Base-by-base conservation (phyloP, 2,329 filamentous ascomycete genomes). In the Phaeosphaeria sp. region DNA sequence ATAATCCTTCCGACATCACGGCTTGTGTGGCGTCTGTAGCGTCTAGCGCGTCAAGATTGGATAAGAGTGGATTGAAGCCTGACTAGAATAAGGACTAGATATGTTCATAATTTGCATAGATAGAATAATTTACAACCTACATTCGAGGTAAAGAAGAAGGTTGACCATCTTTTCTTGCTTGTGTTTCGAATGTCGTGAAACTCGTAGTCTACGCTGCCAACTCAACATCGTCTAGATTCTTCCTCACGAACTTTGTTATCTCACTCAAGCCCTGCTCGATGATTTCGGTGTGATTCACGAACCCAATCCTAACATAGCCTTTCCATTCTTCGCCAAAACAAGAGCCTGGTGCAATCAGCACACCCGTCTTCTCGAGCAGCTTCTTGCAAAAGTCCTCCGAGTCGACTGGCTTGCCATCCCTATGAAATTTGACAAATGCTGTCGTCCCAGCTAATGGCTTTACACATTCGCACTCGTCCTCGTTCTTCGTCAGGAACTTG, bases 371-470 rank as follows among this genome's bases (percentile, higher is more conserved):
- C 51, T 87, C 83, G 25, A 91, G 78, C 36, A 96, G 76, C 69
- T 87, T 84, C 65, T 86, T 79, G 66, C 90, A 94, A 66, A 96
- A 89, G 3, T 81, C 81, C n/a, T 84, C 86, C 60, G 93, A 90
- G 67, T 94, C 87, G 0, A 96, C 83, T 1, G 87, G 83, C 71
- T 83, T 81, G 0, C 84, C 86, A 46, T 84, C 83, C 50, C 83
- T 82, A 52, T 80, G 81, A 63, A 96, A 92, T 66, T 85, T 87
- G 55, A 96, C 78, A 68, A 96, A 91, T 0, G 90, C 90, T 8
- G 90, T 94, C 1, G 91, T 96, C 0, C 92, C 92, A 1, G 91
- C 91, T 5, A 86, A 86, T 1, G 92, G 92, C 74, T 87, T 90
- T 4, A 88, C 82, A 90, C 90, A 95, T 1, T 84, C 84, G 66